Base-by-base conservation (phyloP, 2,329 filamentous ascomycete genomes). In the Penicillium sp. region DNA sequence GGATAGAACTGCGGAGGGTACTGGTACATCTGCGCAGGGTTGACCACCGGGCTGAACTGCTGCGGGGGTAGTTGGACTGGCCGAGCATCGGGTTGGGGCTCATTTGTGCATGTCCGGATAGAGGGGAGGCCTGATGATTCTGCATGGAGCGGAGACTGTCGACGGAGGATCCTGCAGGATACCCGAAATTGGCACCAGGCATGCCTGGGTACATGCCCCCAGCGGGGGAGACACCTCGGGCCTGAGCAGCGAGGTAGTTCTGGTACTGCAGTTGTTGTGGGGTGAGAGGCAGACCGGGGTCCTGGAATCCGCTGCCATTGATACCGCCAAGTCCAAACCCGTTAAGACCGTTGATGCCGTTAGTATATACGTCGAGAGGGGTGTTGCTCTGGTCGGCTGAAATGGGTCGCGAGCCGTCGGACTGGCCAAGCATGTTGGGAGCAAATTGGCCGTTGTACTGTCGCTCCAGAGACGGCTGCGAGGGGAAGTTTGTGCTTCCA, bases 261-360 rank as follows among this genome's bases (percentile, higher is more conserved):
- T 81, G 80, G 56, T 82, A 82, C 57, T 82, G 80, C 24, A 79
- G 60, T 56, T 79, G 75, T 46, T 77, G 75, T 38, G 72, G 73
- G 13, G 66, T 68, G 37, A 76, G 62, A 34, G 71, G 69, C 37
- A 67, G 58, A 45, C 69, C 56, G 1, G 69, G 56, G 29, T 73
- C 71, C 47, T 69, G 69, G 47, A 67, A 73, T 7, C 60, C 64
- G 24, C 7, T 8, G 44, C 61, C 61, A 42, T 67, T 66, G 4
- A 64, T 48, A 22, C 55, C 55, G 23, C 56, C 51, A 16, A 67
- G 51, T 8, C 55, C 54, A 38, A 65, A 56, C 1, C 58, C 57
- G 32, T 65, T 66, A 38, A 65, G 55, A 1, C 58, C 57, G 29
- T 65, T 66, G 9, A 68, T 59, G 18, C 62, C 63, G 43, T 65